Evolutionary conservation across 495 filamentous ascomycete genomes (phyloP), one percentile per base, ranked within the genome.

Genomic region (Penicillium subrubescens): DNA sequence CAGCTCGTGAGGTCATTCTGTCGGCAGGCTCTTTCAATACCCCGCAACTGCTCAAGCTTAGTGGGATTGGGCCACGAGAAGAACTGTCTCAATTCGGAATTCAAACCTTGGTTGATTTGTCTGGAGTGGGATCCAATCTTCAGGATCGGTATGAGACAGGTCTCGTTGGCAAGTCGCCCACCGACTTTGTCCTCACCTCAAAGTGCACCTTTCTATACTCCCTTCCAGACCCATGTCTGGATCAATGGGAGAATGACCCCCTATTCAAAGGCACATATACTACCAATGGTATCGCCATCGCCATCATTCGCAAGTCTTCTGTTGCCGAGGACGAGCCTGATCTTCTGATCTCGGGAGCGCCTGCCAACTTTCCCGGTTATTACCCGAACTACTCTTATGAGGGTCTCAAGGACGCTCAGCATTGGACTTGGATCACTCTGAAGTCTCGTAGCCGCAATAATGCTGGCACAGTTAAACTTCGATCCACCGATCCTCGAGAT

Each of bases 101-200:
- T 57, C 61, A 76, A 1, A 74, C 87, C 0, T 54, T 89, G 0
- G 68, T 77, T 21, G 81, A 90, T 64, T 78, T 87, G 0, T 87
- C 89, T 0, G 87, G 84, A 17, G 88, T 92, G 0, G 89, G 89
- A 27, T 75, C 76, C 19, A 92, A 92, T 68, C 75, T 91, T 0
- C 88, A 90, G 62, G 88, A 91, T 66, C 84, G 85, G 60, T 87
- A 88, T 68, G 88, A 90, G 66, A 80, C 76, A 8, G 70, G 76
- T 29, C 75, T 87, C 7, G 70, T 80, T 27, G 83, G 77, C 57
- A 74, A 80, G 7, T 77, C 78, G 4, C 79, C 83, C 14, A 63
- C 69, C 10, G 75, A 83, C 66, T 86, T 83, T 63, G 70, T 77
- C 1, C 71, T 82, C 6, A 75, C 82, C 29, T 59, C 72, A 12